Evolutionary conservation across 2,329 filamentous ascomycete species (phyloP).

Genomic region (Endoconidiophora laricicola): DNA sequence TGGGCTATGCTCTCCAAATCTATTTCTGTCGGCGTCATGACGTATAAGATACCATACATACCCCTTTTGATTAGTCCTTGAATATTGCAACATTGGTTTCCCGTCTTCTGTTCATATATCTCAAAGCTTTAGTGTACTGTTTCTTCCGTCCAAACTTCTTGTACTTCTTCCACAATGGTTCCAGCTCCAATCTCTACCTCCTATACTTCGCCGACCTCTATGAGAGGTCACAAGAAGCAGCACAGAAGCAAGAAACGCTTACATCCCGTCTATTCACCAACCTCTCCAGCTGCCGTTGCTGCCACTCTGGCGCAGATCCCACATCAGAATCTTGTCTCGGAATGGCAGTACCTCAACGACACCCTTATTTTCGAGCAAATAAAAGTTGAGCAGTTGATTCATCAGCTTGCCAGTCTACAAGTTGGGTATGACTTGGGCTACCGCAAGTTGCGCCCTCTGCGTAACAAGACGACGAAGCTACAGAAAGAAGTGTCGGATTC

Average conservation of each 20-base stretch:
- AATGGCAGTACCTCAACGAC: slow-evolving; percentile 11
- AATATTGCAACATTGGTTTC: no score
- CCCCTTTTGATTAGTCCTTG: no score
- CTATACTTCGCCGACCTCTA: neutral
- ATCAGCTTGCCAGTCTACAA: slow-evolving; percentile 8
- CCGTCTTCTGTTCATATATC: no score
- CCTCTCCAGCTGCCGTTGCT: neutral
- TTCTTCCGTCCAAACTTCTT: no score
- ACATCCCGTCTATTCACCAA: neutral
- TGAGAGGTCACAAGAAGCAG: neutral
- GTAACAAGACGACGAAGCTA: slow-evolving; percentile 8
- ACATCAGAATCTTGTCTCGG: neutral
- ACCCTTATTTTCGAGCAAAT: slow-evolving; percentile 6
- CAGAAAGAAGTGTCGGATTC: slow-evolving; percentile 6
- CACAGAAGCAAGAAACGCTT: neutral
- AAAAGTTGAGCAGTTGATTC: slow-evolving; percentile 7
- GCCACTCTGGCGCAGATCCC: slow-evolving; percentile 7
- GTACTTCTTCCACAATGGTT: neutral
- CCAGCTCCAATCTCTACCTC: neutral
- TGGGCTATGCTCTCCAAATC: no score
- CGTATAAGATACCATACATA: no score
- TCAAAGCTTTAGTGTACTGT: no score
- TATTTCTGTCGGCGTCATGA: no score
- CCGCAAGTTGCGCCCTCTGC: slow-evolving; percentile 5
- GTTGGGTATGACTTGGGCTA: slow-evolving; percentile 6